These are phyloP conservation scores for Penicillium concentricum DNA, from an alignment of 2,329 filamentous ascomycete genomes.

Conservation along the genomic window DNA sequence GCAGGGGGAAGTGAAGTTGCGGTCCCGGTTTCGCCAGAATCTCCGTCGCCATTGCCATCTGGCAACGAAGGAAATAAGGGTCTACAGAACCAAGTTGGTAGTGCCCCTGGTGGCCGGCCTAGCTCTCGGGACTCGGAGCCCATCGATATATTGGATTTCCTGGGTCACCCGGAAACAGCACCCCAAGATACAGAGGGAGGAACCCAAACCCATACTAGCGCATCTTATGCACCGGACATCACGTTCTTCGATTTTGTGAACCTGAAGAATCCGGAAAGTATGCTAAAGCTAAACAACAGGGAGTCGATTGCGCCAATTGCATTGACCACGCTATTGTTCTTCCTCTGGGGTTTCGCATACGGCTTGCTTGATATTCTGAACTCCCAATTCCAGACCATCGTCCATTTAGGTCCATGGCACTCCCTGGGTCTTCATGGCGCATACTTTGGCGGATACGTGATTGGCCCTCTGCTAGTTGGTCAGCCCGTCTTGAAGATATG, in stretches of 20 bases:
- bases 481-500: constrained; percentile 56
- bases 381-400: constrained; percentile 56
- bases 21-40: background rate
- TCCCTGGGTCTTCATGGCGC: constrained; percentile 56
- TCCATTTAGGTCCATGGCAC: constrained; percentile 36
- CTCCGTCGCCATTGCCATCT: constrained; percentile 8
- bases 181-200: constrained; percentile 35
- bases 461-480: constrained; percentile 57
- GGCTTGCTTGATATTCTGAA: constrained; percentile 83
- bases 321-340: constrained; percentile 76
- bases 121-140: constrained; percentile 9
- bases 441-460: constrained; percentile 60
- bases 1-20: constrained; percentile 9
- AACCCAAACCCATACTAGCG: constrained; percentile 41
- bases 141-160: constrained; percentile 52
- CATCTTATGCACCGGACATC: constrained; percentile 37
- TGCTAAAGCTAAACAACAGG: constrained; percentile 57
- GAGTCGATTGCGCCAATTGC: constrained; percentile 59
- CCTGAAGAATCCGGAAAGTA: constrained; percentile 56
- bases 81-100: constrained; percentile 19
- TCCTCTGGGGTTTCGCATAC: constrained; percentile 89
- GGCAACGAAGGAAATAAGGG: constrained; percentile 17
- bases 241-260: constrained; percentile 64
- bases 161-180: constrained; percentile 49
- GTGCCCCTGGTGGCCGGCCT: constrained; percentile 3